Conservation (phyloP, 2,329 filamentous ascomycete genomes). For the Penicillium verrucosum region DNA sequence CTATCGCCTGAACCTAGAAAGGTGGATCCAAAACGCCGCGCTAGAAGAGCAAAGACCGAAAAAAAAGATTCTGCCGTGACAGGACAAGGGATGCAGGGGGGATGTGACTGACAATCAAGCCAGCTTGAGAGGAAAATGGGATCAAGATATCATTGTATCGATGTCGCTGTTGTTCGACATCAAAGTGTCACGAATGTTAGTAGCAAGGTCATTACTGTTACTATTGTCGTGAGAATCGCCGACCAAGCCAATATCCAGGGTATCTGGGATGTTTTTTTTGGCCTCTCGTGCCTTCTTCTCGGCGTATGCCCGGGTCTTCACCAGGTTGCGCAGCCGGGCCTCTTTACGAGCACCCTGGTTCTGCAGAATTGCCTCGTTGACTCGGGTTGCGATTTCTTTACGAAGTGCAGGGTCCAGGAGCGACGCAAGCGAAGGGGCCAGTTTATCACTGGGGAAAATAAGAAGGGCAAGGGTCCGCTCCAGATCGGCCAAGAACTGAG, state of each 20-base stretch:
- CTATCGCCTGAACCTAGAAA: not conserved
- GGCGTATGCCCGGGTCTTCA: conserved; percentile 80
- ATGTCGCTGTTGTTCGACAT: conserved; percentile 43
- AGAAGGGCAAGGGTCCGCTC: conserved; percentile 91
- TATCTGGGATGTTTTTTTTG: conserved; percentile 47
- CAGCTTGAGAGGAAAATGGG: not conserved
- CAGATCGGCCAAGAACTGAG: conserved; percentile 77
- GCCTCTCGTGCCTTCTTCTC: conserved; percentile 57
- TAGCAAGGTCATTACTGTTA: conserved; percentile 25
- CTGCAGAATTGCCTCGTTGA: conserved; percentile 83
- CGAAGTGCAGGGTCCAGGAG: conserved; percentile 77
- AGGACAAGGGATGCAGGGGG: not conserved
- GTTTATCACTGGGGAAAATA: conserved; percentile 77
- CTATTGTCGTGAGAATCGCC: conserved; percentile 22
- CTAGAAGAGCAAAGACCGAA: conserved; percentile 14
- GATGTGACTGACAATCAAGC: not conserved
- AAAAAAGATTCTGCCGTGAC: not conserved
- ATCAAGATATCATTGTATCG: conserved; percentile 42
- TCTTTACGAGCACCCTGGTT: conserved; percentile 71
- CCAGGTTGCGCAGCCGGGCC: conserved; percentile 75
- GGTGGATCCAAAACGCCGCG: conserved; percentile 23
- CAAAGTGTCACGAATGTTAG: conserved; percentile 35
- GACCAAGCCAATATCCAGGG: conserved; percentile 45
- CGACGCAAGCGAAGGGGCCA: conserved; percentile 70
- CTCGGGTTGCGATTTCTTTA: conserved; percentile 76